These are phyloP conservation scores for Tylopilus cervinicoccineus DNA, from an alignment of 768 basidiomycete species.

Conservation along the genomic window DNA sequence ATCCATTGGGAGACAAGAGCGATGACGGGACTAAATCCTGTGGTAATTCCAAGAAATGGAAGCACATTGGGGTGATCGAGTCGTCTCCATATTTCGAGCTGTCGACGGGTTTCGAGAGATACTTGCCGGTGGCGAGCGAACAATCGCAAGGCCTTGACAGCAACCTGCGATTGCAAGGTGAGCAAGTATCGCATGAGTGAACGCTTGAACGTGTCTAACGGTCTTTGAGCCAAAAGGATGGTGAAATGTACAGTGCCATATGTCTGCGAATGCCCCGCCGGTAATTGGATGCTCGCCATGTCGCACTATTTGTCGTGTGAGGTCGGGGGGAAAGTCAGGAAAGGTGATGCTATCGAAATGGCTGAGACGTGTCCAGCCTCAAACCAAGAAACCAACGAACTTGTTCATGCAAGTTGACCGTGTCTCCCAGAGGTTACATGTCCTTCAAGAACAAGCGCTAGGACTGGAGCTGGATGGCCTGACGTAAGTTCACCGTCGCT, in stretches of 20 bases:
- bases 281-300: neutral
- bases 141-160: slow-evolving; percentile 10
- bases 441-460: neutral
- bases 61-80: slow-evolving; percentile 16
- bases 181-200: neutral
- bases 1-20: slow-evolving; percentile 15
- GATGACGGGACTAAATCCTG: slow-evolving; percentile 4
- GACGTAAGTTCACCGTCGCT: too few relatives aligned
- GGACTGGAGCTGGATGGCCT: too few relatives aligned
- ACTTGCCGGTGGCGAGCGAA: neutral
- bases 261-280: slow-evolving; percentile 8
- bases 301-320: slow-evolving; percentile 9
- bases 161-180: slow-evolving; percentile 3
- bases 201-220: neutral
- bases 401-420: too few relatives aligned
- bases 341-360: slow-evolving; percentile 6
- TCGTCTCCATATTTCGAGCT: slow-evolving; percentile 15
- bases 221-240: neutral
- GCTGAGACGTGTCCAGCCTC: neutral
- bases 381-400: neutral
- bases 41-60: slow-evolving; percentile 16
- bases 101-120: slow-evolving; percentile 5
- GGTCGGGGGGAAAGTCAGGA: slow-evolving; percentile 12
- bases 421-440: neutral
- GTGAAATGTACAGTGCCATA: slow-evolving; percentile 5